Evolutionary conservation across 2,329 filamentous ascomycete species (phyloP).

Genomic region (Lojkania enalia): DNA sequence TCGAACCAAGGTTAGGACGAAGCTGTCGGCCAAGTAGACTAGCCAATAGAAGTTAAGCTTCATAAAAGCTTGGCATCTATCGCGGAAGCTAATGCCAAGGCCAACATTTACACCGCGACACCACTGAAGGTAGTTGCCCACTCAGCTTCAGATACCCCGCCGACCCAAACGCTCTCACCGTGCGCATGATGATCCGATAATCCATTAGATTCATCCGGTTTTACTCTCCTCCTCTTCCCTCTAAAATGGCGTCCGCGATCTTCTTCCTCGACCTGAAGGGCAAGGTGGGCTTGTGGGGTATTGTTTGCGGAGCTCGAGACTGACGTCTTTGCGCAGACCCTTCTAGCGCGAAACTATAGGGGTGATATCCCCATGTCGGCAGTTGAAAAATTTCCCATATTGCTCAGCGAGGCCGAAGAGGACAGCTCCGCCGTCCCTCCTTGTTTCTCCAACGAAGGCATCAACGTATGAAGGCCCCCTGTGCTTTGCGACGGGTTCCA

Average conservation of each 20-base stretch:
- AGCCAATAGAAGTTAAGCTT: too few relatives aligned
- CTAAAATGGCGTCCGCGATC: conserved; percentile 87
- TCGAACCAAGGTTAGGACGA: too few relatives aligned
- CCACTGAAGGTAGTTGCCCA: too few relatives aligned
- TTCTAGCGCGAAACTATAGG: conserved; percentile 96
- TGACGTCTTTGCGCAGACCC: conserved; percentile 67
- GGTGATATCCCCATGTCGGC: conserved; percentile 99
- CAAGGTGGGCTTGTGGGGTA: conserved; percentile 69
- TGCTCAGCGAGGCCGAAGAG: conserved; percentile 98
- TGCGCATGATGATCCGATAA: conserved; percentile 29
- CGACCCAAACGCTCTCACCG: too few relatives aligned
- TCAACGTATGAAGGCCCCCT: conserved; percentile 69
- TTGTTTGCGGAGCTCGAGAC: conserved; percentile 21
- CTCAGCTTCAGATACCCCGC: too few relatives aligned
- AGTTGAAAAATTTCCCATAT: conserved; percentile 94
- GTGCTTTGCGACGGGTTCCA: too few relatives aligned
- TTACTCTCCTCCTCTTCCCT: conserved; percentile 5
- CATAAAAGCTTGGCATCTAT: too few relatives aligned
- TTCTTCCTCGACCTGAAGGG: conserved; percentile 99
- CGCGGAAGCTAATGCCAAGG: too few relatives aligned
- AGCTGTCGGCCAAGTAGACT: too few relatives aligned
- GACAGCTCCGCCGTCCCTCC: conserved; percentile 96
- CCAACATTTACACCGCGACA: too few relatives aligned
- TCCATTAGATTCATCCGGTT: conserved; percentile 4
- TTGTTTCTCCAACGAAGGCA: conserved; percentile 97